These are phyloP conservation scores for Pseudodiploospora longispora DNA, from an alignment of 2,329 filamentous ascomycete species.

Conservation along the genomic window DNA sequence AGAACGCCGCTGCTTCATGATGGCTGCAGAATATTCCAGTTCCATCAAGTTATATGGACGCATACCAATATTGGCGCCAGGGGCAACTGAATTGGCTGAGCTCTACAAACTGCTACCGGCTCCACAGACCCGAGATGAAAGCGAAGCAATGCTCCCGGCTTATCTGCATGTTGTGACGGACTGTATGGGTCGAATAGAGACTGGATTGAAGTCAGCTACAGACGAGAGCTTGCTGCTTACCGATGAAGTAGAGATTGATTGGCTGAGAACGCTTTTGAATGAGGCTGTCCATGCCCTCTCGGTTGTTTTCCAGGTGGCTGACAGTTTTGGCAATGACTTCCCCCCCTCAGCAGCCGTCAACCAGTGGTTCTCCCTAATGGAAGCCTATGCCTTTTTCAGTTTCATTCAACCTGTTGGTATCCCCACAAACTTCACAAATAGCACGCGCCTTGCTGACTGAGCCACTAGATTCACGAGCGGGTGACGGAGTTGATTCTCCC, in stretches of 20 bases:
- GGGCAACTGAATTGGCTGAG: constrained; percentile 19
- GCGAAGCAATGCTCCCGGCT: constrained; percentile 37
- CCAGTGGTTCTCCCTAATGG: constrained; percentile 70
- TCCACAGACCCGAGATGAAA: constrained; percentile 23
- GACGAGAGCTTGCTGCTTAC: constrained; percentile 40
- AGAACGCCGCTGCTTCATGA: constrained; percentile 61
- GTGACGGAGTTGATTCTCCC: constrained; percentile 48
- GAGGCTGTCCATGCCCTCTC: constrained; percentile 70
- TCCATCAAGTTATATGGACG: constrained; percentile 37
- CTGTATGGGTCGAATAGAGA: constrained; percentile 41
- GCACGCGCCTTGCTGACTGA: constrained; percentile 11
- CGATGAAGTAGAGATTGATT: constrained; percentile 49
- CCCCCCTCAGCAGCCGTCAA: constrained; percentile 50
- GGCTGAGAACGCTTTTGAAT: constrained; percentile 54
- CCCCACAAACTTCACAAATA: not conserved
- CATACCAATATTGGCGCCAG: constrained; percentile 25
- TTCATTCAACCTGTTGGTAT: constrained; percentile 37
- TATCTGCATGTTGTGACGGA: constrained; percentile 40
- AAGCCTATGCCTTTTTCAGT: constrained; percentile 61
- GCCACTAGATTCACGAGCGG: constrained; percentile 26
- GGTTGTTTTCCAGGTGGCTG: constrained; percentile 64
- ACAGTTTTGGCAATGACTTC: constrained; percentile 46
- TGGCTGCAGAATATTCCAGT: constrained; percentile 49
- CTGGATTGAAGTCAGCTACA: constrained; percentile 41
- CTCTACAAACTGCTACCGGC: constrained; percentile 22